Evolutionary conservation across 257 asterid genomes (phyloP).

Genomic region (Primulina tabacum): DNA sequence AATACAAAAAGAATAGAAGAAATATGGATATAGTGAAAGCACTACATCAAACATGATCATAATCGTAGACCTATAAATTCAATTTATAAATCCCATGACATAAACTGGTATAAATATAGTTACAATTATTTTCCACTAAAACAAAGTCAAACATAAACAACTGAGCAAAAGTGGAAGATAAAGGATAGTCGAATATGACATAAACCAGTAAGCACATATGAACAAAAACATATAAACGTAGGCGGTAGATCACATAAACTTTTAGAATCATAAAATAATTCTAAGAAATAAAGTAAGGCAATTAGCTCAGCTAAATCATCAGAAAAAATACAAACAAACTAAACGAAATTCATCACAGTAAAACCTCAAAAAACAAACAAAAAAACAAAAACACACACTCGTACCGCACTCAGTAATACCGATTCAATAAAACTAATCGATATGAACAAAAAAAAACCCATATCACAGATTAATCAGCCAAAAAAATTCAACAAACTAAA

Average conservation of each 20-base stretch:
- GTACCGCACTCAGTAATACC: too few relatives aligned
- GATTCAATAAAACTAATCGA: too few relatives aligned
- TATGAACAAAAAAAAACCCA: too few relatives aligned
- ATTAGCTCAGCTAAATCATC: too few relatives aligned
- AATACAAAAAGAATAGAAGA: neutral
- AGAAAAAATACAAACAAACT: too few relatives aligned
- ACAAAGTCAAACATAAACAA: neutral
- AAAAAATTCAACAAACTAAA: too few relatives aligned
- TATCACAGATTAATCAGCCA: too few relatives aligned
- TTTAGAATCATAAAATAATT: neutral
- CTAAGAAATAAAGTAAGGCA: neutral
- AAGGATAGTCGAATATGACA: neutral
- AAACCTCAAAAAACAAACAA: too few relatives aligned
- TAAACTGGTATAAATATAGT: neutral
- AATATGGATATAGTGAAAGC: neutral
- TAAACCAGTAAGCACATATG: neutral
- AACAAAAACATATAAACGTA: neutral
- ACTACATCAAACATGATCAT: neutral
- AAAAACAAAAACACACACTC: too few relatives aligned
- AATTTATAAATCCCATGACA: neutral
- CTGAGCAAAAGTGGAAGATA: neutral
- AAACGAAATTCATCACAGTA: too few relatives aligned
- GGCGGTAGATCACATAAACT: too few relatives aligned
- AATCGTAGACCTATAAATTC: slow-evolving; percentile 7
- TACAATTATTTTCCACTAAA: neutral